These are phyloP conservation scores for Suhomyces prunicola DNA, from an alignment of 805 yeast species.

Conservation along the genomic window DNA sequence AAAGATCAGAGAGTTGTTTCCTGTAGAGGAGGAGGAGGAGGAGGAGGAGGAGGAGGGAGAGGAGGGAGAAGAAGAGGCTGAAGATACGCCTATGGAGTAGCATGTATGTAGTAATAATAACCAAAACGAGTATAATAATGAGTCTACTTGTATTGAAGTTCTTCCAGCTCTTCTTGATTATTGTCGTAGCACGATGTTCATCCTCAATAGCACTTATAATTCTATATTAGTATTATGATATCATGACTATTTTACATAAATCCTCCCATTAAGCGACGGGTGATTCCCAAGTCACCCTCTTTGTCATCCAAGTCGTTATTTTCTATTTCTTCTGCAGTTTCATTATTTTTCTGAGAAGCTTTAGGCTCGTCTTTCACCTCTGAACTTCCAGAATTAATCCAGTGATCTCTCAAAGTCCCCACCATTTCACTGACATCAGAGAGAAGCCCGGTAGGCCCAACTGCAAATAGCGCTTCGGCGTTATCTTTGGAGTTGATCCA, in stretches of 20 bases:
- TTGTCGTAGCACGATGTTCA: too few relatives aligned
- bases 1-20: slow-evolving; percentile 53
- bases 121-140: background rate
- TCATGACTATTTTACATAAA: slow-evolving; percentile 13
- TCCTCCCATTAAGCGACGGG: slow-evolving; percentile 19
- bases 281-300: slow-evolving; percentile 9
- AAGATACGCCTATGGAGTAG: slow-evolving; percentile 1
- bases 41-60: slow-evolving; percentile 22
- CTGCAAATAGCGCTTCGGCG: slow-evolving; percentile 41
- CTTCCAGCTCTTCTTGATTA: too few relatives aligned
- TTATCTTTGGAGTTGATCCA: slow-evolving; percentile 53
- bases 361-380: background rate
- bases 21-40: slow-evolving; percentile 34
- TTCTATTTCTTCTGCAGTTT: background rate
- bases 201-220: background rate
- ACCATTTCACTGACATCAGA: slow-evolving; percentile 61
- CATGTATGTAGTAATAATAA: background rate
- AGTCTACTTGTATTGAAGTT: too few relatives aligned
- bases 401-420: slow-evolving; percentile 42
- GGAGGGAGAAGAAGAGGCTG: slow-evolving; percentile 19
- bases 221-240: background rate
- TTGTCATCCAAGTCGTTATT: slow-evolving; percentile 6
- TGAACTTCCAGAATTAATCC: slow-evolving; percentile 17
- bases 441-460: slow-evolving; percentile 72
- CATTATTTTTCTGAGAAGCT: background rate